phyloP scores from a whole-genome alignment of 2,329 filamentous ascomycete genomes.

The Allantophomopsis lycopodina region DNA sequence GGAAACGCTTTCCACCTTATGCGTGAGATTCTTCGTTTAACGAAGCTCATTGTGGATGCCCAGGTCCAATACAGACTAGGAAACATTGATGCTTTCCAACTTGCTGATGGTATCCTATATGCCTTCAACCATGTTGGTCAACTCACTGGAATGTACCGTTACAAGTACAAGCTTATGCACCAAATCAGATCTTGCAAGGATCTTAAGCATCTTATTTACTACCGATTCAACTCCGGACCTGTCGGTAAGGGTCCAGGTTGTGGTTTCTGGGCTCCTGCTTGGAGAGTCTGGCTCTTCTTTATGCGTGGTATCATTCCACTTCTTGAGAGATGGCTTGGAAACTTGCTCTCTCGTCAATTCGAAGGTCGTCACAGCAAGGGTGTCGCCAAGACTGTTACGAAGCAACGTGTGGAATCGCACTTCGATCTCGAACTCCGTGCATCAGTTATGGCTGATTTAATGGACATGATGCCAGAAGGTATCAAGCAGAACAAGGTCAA shows the following conservation, averaged over 20 bases:
- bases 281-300: slow-evolving; percentile 98
- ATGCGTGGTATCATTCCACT: slow-evolving; percentile 97
- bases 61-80: slow-evolving; percentile 96
- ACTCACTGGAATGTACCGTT: slow-evolving; percentile 97
- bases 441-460: slow-evolving; percentile 96
- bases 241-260: slow-evolving; percentile 96
- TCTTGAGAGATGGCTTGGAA: slow-evolving; percentile 93
- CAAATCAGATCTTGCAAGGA: slow-evolving; percentile 99
- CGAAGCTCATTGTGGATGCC: slow-evolving; percentile 95
- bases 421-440: slow-evolving; percentile 95
- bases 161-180: slow-evolving; percentile 99
- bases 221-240: slow-evolving; percentile 92
- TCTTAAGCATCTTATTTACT: slow-evolving; percentile 97
- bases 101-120: slow-evolving; percentile 97
- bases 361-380: slow-evolving; percentile 98
- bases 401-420: slow-evolving; percentile 96
- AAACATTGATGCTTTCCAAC: slow-evolving; percentile 97
- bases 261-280: slow-evolving; percentile 97
- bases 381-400: slow-evolving; percentile 96
- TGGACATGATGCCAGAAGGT: slow-evolving; percentile 99
- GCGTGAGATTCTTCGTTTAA: slow-evolving; percentile 91
- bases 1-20: slow-evolving; percentile 98
- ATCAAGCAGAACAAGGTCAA: slow-evolving; percentile 99
- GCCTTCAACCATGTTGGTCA: slow-evolving; percentile 99
- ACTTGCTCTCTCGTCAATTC: slow-evolving; percentile 91